phyloP scores from a whole-genome alignment of 495 filamentous ascomycete genomes.

The Hyaloscypha finlandica region DNA sequence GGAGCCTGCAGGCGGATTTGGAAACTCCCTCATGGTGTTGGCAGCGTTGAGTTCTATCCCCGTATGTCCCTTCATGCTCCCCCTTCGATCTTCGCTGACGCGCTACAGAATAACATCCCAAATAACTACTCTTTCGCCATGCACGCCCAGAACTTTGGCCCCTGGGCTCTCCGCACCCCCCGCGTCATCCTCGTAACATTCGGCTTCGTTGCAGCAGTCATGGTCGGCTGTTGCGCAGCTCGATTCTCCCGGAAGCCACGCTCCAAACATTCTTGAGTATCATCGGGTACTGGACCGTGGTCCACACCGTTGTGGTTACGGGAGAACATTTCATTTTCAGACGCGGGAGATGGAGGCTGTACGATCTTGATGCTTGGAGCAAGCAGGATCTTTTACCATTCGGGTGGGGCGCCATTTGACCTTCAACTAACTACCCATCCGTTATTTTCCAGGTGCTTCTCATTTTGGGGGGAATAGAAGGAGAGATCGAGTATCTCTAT shows the following conservation, averaged over 20 bases:
- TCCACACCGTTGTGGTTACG: conserved; percentile 9
- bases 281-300: conserved; percentile 19
- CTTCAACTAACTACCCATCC: too few relatives aligned
- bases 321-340: conserved; percentile 24
- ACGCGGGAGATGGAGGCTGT: conserved; percentile 13
- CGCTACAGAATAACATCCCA: conserved; percentile 15
- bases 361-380: conserved; percentile 21
- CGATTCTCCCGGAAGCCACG: conserved; percentile 11
- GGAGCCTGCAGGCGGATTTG: conserved; percentile 6
- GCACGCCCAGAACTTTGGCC: conserved; percentile 16
- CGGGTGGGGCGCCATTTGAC: conserved; percentile 12
- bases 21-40: conserved; percentile 10
- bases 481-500: too few relatives aligned
- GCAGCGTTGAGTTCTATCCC: conserved; percentile 16
- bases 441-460: too few relatives aligned
- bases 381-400: conserved; percentile 8
- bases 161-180: conserved; percentile 16
- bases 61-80: background rate
- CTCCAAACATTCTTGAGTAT: conserved; percentile 17
- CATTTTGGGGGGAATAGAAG: too few relatives aligned
- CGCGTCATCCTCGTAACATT: conserved; percentile 13
- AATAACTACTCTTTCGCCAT: conserved; percentile 22
- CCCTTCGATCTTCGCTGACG: conserved; percentile 4
- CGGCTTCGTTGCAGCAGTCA: conserved; percentile 8
- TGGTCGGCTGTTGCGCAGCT: conserved; percentile 13